These are phyloP conservation scores for Mortierella sp. DNA, from an alignment of 371 early-diverging fungal genomes.

Conservation along the genomic window DNA sequence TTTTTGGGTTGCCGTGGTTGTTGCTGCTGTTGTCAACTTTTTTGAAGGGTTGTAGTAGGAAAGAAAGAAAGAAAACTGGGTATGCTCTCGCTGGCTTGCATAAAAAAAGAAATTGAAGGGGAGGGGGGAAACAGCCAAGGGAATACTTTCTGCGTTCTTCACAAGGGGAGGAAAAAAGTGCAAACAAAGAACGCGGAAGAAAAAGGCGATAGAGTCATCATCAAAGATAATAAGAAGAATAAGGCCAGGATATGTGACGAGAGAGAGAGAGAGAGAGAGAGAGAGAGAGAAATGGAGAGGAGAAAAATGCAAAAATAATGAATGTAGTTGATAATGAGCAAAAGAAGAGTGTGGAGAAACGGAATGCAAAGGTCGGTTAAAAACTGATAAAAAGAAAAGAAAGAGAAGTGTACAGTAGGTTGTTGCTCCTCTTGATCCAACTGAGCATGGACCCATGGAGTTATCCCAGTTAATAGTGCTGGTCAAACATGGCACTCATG, in stretches of 20 bases:
- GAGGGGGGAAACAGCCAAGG: not conserved
- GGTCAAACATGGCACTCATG: conserved; percentile 56
- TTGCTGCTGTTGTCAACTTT: not conserved
- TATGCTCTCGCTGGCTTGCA: conserved; percentile 1
- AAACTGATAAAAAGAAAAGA: not conserved
- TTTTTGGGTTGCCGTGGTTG: not conserved
- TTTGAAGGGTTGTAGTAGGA: not conserved
- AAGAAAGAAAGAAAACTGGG: not conserved
- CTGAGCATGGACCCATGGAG: not conserved
- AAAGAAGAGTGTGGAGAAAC: not conserved
- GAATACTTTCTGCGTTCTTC: conserved; percentile 3
- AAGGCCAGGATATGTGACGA: not conserved
- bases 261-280: not conserved
- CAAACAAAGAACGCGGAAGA: conserved; percentile 2
- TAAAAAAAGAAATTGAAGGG: not conserved
- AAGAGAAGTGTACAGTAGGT: not conserved
- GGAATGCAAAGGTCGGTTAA: not conserved
- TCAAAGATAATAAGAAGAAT: not conserved
- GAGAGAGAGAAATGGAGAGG: not conserved
- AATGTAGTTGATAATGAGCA: not conserved
- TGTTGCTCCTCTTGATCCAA: not conserved
- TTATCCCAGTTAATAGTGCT: conserved; percentile 24
- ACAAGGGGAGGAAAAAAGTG: not conserved
- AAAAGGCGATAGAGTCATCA: not conserved
- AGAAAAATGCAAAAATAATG: not conserved